Conservation (phyloP, 1,284 basidiomycete species). For the Leccinum griseonigrum region DNA sequence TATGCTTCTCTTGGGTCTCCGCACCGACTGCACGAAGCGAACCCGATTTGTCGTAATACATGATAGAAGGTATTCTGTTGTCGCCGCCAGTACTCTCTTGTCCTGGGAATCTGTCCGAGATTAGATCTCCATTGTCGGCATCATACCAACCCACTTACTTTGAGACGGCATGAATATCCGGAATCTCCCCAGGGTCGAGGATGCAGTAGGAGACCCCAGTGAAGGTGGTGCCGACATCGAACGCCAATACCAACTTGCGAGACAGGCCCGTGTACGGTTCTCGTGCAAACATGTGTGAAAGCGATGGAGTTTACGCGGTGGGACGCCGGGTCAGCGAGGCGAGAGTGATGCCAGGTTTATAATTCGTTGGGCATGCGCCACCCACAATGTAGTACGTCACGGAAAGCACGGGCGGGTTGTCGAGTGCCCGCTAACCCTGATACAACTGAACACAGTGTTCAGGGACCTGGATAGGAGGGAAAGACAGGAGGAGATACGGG, state of each 20-base stretch:
- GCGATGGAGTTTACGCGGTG: not conserved
- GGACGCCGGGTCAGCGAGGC: not conserved
- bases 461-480: not conserved
- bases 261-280: conserved; percentile 31
- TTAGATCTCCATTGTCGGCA: not conserved
- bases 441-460: not conserved
- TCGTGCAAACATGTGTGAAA: conserved; percentile 24
- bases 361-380: not conserved
- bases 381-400: not conserved
- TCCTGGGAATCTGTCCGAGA: conserved; percentile 37
- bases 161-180: conserved; percentile 42
- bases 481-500: not conserved
- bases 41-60: conserved; percentile 50
- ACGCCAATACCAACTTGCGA: conserved; percentile 44
- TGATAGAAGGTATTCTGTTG: conserved; percentile 54
- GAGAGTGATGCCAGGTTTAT: not conserved
- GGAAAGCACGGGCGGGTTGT: not conserved
- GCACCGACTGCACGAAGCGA: conserved; percentile 46
- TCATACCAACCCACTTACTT: conserved; percentile 27
- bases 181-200: conserved; percentile 45
- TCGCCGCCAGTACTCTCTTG: conserved; percentile 40
- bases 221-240: conserved; percentile 52
- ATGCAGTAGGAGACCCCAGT: conserved; percentile 47
- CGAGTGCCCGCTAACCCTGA: not conserved
- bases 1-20: conserved; percentile 40